Base-by-base conservation (phyloP, 192 early-diverging fungal genomes). In the Dispira parvispora region DNA sequence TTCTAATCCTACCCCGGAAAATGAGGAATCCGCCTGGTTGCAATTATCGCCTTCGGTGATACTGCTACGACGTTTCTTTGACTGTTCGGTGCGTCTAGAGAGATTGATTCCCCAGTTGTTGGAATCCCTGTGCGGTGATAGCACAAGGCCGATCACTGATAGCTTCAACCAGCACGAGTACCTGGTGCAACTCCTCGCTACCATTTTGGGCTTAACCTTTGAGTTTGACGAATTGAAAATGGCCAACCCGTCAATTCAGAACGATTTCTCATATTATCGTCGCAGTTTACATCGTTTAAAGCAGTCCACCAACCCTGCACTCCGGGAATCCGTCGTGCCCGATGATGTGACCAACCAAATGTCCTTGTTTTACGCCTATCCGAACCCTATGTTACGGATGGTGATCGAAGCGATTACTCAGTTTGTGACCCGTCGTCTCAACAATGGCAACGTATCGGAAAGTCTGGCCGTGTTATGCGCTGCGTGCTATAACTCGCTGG, bases 251-350 rank as follows among this genome's bases (percentile, higher is more conserved):
- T 82, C 83, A 66, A 81, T 96, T 64, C 95, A 98, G 71, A 98
- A 98, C 72, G 95, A 98, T 65, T 93, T 98, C 69, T 92, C 92
- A 46, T 98, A 92, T 69, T 98, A 98, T 65, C 87, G 93, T 46
- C 80, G 95, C 57, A 89, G 91, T 54, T 73, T 93, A 27, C 81
- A 82, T 43, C 84, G 90, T 46, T 90, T 89, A 65, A 76, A 84
- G 57, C 80, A 82, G 65, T 68, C 74, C 27, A 71, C 78, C 62
- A 80, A 87, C 63, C 44, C n/a, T 23, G 10, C n/a, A 50, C 71
- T 88, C 62, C 76, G 76, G 32, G 75, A 74, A 27, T 73, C 75
- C 43, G 81, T 83, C 68, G 78, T 89, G 47, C 78, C 83, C 63
- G 92, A 92, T 65, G 91, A 91, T 45, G 73, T 88, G 13, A 92